phyloP scores from a whole-genome alignment of 352 stramenopile species.

The Globisporangium spinosum region DNA sequence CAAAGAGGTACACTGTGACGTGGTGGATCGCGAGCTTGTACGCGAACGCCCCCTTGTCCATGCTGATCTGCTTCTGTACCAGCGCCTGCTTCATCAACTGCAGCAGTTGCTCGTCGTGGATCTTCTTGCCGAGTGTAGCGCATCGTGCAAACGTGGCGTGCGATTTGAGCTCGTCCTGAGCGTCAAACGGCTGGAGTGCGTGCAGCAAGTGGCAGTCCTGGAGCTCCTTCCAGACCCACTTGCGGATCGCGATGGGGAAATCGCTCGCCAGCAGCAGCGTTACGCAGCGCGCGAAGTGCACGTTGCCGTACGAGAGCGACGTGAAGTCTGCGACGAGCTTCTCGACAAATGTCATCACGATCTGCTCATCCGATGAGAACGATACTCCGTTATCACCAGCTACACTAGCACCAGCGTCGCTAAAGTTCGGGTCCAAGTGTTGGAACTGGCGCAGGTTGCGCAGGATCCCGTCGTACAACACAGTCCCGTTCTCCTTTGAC shows the following conservation, averaged over 20 bases:
- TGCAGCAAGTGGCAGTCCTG: slow-evolving; percentile 47
- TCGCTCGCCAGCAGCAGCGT: slow-evolving; percentile 57
- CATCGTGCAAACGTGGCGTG: slow-evolving; percentile 35
- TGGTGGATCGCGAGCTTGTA: slow-evolving; percentile 64
- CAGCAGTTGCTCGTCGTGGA: slow-evolving; percentile 38
- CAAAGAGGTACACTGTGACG: slow-evolving; percentile 46
- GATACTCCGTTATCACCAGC: not conserved
- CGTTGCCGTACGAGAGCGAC: slow-evolving; percentile 60
- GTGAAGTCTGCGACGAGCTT: slow-evolving; percentile 66
- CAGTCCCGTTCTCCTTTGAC: not conserved
- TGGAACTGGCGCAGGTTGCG: slow-evolving; percentile 50
- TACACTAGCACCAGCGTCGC: slow-evolving; percentile 13
- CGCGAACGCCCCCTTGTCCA: slow-evolving; percentile 39
- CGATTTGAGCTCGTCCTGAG: not conserved
- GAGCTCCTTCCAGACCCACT: slow-evolving; percentile 73
- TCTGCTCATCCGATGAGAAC: slow-evolving; percentile 48
- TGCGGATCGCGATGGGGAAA: slow-evolving; percentile 51
- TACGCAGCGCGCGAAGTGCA: slow-evolving; percentile 58
- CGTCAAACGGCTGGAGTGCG: slow-evolving; percentile 41
- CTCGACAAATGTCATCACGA: slow-evolving; percentile 66
- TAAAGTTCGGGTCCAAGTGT: slow-evolving; percentile 30
- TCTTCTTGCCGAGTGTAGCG: slow-evolving; percentile 12
- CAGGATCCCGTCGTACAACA: slow-evolving; percentile 46
- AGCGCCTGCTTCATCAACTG: slow-evolving; percentile 49
- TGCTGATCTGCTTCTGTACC: slow-evolving; percentile 29